Evolutionary conservation across 192 early-diverging fungal species (phyloP), one percentile per base, ranked within the genome.

Genomic region (Dispira simplex): DNA sequence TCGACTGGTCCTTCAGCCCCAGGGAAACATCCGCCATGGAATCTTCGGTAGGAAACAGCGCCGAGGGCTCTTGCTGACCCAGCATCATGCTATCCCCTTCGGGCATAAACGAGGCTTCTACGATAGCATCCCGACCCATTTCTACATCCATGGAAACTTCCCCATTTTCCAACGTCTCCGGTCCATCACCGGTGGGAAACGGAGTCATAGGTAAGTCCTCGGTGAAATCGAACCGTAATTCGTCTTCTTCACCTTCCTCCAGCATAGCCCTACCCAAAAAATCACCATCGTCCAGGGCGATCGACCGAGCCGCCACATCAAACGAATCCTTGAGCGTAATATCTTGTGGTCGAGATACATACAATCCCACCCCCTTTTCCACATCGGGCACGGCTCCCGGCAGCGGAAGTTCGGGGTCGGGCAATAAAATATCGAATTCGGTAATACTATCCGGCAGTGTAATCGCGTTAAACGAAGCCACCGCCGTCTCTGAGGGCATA

Each of bases 381-480:
- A 76, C 59, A 16, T 66, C 59, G n/a, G 49, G 16, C 58, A 67
- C 32, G 46, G 48, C 27, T 25, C 0, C 56, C 63, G 60, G 63
- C 21, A 55, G 26, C 27, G 68, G 43, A 16, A 88, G 77, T 11
- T 70, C 63, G 4, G 86, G 73, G 28, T 90, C 86, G 12, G 91
- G 90, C 39, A 95, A 69, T 52, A 95, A 71, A 45, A 98, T 86
- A 71, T 97, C 93, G 70, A 92, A 92, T 67, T 95, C 92, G 14
- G 89, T 92, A 48, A 93, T 78, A 8, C 79, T 81, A 51, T 95
- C 92, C 0, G 83, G 77, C 46, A 98, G 72, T 6, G 95, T 97
- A 66, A 99, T 97, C 14, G 90, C 81, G 63, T 83, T 86, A 46
- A 82, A 76, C 60, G 77, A 81, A 0, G 93, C 88, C 0, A 80